Conservation (phyloP, 1,284 basidiomycete species). For the Leccinum subrobustum region DNA sequence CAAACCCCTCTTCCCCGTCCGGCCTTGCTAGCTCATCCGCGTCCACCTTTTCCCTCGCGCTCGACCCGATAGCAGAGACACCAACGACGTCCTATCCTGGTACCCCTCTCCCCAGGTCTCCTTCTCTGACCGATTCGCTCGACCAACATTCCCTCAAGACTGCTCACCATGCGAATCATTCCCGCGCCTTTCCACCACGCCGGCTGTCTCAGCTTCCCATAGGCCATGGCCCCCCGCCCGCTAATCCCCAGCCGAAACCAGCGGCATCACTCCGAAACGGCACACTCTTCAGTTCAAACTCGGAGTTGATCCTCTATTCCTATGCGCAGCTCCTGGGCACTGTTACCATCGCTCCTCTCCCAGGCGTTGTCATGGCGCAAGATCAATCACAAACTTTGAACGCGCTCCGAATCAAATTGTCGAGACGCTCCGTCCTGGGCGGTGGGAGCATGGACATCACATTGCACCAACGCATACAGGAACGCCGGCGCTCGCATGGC, state of each 20-base stretch:
- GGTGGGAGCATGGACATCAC: slow-evolving; percentile 79
- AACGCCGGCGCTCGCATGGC: slow-evolving; percentile 39
- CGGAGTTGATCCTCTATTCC: slow-evolving; percentile 80
- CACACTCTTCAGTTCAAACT: slow-evolving; percentile 45
- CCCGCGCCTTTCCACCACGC: slow-evolving; percentile 23
- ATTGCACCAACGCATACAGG: slow-evolving; percentile 34
- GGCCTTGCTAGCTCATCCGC: slow-evolving; percentile 46
- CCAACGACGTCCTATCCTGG: slow-evolving; percentile 41
- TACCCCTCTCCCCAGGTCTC: slow-evolving; percentile 34
- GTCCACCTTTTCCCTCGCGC: slow-evolving; percentile 60
- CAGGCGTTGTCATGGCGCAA: slow-evolving; percentile 30
- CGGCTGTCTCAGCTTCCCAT: slow-evolving; percentile 43
- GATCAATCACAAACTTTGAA: slow-evolving; percentile 45
- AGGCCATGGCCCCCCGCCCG: slow-evolving; percentile 43
- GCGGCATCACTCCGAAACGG: slow-evolving; percentile 35
- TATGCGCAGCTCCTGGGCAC: slow-evolving; percentile 83
- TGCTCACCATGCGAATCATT: slow-evolving; percentile 21
- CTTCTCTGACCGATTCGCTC: slow-evolving; percentile 22
- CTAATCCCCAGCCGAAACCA: slow-evolving; percentile 16
- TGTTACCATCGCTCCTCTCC: slow-evolving; percentile 44
- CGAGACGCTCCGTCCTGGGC: slow-evolving; percentile 54
- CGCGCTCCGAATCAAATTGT: slow-evolving; percentile 48
- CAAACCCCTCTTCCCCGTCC: slow-evolving; percentile 26
- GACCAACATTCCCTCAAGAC: slow-evolving; percentile 15
- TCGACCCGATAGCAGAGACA: slow-evolving; percentile 69